These are phyloP conservation scores for Furcasterigmium sp. DNA, from an alignment of 2,329 filamentous ascomycete genomes.

Conservation along the genomic window DNA sequence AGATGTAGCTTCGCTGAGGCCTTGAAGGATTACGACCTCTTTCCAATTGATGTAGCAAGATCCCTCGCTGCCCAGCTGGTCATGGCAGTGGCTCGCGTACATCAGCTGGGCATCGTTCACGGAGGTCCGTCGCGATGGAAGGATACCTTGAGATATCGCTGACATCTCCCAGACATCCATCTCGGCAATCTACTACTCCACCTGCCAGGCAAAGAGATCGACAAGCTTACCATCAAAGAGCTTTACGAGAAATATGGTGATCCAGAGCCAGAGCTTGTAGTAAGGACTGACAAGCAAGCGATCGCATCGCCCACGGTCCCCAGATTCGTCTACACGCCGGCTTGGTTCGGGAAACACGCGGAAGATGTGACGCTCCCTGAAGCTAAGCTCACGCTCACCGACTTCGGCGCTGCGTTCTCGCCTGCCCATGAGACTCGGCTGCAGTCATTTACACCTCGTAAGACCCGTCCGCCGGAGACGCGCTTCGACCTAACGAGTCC, in stretches of 20 bases:
- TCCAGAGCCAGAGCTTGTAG: no score
- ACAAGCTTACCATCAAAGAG: no score
- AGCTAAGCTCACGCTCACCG: no score
- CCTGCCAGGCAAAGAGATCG: no score
- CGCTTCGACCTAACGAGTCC: slow-evolving; percentile 20
- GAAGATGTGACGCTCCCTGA: slow-evolving; percentile 17
- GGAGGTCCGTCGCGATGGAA: slow-evolving; percentile 10
- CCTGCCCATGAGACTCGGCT: slow-evolving; percentile 8
- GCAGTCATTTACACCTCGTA: slow-evolving; percentile 17
- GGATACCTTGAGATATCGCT: no score
- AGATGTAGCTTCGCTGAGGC: slow-evolving; percentile 12
- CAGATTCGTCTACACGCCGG: slow-evolving; percentile 14
- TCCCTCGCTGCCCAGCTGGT: slow-evolving; percentile 11
- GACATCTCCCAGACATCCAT: no score
- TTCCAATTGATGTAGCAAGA: slow-evolving; percentile 12
- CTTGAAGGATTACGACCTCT: slow-evolving; percentile 2
- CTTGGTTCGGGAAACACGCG: slow-evolving; percentile 22
- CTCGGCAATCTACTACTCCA: no score
- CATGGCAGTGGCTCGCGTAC: slow-evolving; percentile 16
- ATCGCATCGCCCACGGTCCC: slow-evolving; percentile 13
- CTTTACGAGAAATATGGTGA: no score
- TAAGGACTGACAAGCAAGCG: slow-evolving; percentile 4
- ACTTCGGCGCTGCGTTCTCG: slow-evolving; percentile 25
- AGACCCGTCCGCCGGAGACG: slow-evolving; percentile 19
- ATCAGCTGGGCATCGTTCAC: slow-evolving; percentile 17